Evolutionary conservation across 75 land plant species (phyloP).

Genomic region (Sequoiadendron giganteum): DNA sequence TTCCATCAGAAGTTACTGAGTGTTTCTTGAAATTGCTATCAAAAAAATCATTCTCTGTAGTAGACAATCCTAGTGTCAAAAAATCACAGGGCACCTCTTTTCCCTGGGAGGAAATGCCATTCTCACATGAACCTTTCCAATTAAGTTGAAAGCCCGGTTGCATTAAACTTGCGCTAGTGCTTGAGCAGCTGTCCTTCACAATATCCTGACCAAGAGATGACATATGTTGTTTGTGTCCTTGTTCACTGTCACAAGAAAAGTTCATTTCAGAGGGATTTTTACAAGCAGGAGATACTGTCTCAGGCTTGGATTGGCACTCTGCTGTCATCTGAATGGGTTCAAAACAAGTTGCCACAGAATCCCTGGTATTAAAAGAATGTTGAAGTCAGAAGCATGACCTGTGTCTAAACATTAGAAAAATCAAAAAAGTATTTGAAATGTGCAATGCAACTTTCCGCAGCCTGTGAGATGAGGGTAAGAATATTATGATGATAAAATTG

Average conservation of each 20-base stretch:
- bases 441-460: background rate
- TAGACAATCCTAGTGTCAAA: constrained; percentile 11
- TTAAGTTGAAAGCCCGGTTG: constrained; percentile 5
- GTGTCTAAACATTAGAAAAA: background rate
- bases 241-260: background rate
- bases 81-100: constrained; percentile 5
- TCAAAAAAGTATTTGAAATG: background rate
- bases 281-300: background rate
- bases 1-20: constrained; percentile 4
- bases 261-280: background rate
- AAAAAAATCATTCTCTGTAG: background rate
- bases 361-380: constrained; percentile 5
- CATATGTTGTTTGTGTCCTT: background rate
- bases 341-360: background rate
- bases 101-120: constrained; percentile 6
- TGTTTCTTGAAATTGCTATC: background rate
- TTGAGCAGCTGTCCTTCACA: constrained; percentile 12
- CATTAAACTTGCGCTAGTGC: background rate
- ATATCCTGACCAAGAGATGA: background rate
- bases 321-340: background rate
- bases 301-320: constrained; percentile 4
- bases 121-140: constrained; percentile 9
- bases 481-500: background rate
- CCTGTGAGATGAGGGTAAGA: background rate
- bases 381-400: background rate